These are phyloP conservation scores for Aquanectria penicillioides DNA, from an alignment of 2,329 filamentous ascomycete species.

Conservation along the genomic window DNA sequence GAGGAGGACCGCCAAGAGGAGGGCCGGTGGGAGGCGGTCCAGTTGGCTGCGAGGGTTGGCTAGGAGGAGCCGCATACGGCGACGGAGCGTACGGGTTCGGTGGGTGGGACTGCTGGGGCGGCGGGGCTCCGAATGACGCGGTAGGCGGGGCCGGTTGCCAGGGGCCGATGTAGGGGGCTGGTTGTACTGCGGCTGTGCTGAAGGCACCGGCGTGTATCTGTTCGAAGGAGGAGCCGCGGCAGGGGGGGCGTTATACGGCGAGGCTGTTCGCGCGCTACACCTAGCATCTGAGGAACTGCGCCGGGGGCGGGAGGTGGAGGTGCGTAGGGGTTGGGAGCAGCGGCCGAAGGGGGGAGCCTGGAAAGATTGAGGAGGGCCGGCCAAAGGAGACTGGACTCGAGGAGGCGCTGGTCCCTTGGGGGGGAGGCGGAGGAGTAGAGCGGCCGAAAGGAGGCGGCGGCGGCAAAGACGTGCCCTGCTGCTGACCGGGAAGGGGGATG, in stretches of 20 bases:
- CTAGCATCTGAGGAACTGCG: conserved; percentile 66
- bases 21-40: conserved; percentile 50
- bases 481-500: conserved; percentile 79
- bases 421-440: conserved; percentile 80
- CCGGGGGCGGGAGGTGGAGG: conserved; percentile 71
- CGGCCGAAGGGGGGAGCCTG: conserved; percentile 61
- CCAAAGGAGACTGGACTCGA: conserved; percentile 77
- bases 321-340: conserved; percentile 66
- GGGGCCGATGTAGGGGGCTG: conserved; percentile 55
- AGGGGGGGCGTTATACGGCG: conserved; percentile 87
- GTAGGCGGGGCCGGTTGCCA: conserved; percentile 58
- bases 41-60: conserved; percentile 52
- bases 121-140: conserved; percentile 55
- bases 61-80: conserved; percentile 51
- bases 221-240: conserved; percentile 74
- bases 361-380: conserved; percentile 61
- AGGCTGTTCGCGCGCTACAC: conserved; percentile 77
- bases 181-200: conserved; percentile 60
- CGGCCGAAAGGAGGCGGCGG: conserved; percentile 66
- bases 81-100: conserved; percentile 71
- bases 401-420: conserved; percentile 80
- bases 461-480: conserved; percentile 66
- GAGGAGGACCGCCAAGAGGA: conserved; percentile 45
- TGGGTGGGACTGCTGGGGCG: conserved; percentile 57
- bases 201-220: conserved; percentile 78